These are phyloP conservation scores for Pezicula rhizophila DNA, from an alignment of 2,329 filamentous ascomycete species.

Conservation along the genomic window DNA sequence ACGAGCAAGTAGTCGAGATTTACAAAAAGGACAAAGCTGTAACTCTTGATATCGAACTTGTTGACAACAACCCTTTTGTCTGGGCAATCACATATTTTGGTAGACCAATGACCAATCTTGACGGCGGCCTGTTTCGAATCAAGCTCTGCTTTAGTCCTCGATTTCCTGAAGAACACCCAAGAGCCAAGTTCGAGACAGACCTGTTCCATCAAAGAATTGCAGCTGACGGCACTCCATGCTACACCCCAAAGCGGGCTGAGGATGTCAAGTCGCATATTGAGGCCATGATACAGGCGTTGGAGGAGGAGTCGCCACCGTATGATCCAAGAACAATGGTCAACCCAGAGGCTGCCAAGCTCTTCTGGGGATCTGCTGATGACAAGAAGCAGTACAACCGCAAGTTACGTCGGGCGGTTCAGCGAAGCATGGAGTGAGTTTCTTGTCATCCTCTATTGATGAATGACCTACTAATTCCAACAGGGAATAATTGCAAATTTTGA, in stretches of 20 bases:
- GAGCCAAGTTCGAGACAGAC: constrained; percentile 71
- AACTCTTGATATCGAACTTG: constrained; percentile 70
- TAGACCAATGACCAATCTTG: constrained; percentile 84
- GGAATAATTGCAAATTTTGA: constrained; percentile 8
- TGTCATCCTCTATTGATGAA: not conserved
- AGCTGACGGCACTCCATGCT: constrained; percentile 74
- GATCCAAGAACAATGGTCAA: constrained; percentile 86
- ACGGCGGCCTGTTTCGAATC: constrained; percentile 83
- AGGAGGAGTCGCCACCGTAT: constrained; percentile 82
- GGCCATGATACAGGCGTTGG: constrained; percentile 73
- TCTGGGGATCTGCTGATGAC: constrained; percentile 75
- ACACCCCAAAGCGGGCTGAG: constrained; percentile 64
- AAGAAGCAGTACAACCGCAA: constrained; percentile 80
- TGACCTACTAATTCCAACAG: constrained; percentile 8
- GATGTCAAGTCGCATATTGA: constrained; percentile 81
- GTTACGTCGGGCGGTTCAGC: constrained; percentile 70
- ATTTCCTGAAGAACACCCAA: constrained; percentile 84
- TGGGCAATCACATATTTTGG: constrained; percentile 90
- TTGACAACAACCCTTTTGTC: constrained; percentile 79
- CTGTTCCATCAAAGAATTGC: constrained; percentile 88
- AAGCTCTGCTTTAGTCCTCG: constrained; percentile 72
- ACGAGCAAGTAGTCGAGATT: constrained; percentile 70
- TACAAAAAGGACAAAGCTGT: constrained; percentile 65
- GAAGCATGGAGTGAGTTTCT: constrained; percentile 50
- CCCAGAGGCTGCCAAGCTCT: constrained; percentile 76